phyloP scores from a whole-genome alignment of 768 basidiomycete genomes.

The Tulasnella sp. region DNA sequence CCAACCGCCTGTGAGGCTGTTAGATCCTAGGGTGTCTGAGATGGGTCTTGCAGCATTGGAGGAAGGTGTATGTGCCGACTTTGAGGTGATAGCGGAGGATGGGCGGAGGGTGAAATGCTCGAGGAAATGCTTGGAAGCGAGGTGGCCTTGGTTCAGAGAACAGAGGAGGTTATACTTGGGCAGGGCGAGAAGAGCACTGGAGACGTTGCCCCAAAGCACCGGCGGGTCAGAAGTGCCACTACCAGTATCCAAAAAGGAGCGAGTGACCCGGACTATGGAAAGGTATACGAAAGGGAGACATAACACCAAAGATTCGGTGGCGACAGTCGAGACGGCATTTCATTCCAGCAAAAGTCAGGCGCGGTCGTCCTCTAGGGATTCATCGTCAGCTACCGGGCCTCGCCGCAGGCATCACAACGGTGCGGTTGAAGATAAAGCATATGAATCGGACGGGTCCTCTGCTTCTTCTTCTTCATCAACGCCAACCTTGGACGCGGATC shows the following conservation, averaged over 20 bases:
- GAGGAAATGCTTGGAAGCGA: constrained; percentile 68
- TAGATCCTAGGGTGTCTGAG: constrained; percentile 66
- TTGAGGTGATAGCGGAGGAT: constrained; percentile 87
- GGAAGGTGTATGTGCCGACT: constrained; percentile 73
- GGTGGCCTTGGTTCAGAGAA: constrained; percentile 92
- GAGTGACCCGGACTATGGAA: constrained; percentile 29
- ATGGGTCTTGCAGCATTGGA: constrained; percentile 76
- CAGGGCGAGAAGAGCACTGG: constrained; percentile 44
- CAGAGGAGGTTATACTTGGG: constrained; percentile 50
- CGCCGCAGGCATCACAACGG: too few species aligned
- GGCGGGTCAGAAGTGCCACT: too few species aligned
- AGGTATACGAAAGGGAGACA: neutral
- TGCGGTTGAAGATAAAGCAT: too few species aligned
- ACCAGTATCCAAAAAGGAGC: neutral
- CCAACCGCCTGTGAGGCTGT: constrained; percentile 57
- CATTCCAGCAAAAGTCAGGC: neutral
- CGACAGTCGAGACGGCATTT: too few species aligned
- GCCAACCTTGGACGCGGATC: neutral
- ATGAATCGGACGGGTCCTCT: neutral
- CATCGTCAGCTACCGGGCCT: too few species aligned
- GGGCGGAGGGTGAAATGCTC: constrained; percentile 74
- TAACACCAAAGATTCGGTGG: neutral
- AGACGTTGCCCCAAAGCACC: constrained; percentile 37
- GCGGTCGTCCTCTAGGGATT: too few species aligned
- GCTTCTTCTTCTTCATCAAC: neutral